Conservation (phyloP, 2,329 filamentous ascomycete genomes). For the Botrytis squamosa region DNA sequence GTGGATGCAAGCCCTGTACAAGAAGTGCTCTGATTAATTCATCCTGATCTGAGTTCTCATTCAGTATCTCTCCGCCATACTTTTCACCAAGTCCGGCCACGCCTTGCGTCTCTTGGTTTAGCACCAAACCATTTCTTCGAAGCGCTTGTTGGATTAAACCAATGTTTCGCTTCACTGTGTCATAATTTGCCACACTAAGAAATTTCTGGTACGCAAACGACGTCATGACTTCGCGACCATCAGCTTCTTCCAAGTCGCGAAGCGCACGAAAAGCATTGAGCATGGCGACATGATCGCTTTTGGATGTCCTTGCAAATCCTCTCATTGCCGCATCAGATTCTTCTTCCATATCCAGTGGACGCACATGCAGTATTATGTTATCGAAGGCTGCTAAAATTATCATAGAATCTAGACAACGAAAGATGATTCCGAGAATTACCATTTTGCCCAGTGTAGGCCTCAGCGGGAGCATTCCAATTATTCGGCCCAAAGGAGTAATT, state of each 20-base stretch:
- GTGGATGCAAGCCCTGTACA: slow-evolving; percentile 46
- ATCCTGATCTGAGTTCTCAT: slow-evolving; percentile 46
- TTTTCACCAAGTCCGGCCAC: slow-evolving; percentile 15
- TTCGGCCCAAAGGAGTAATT: slow-evolving; percentile 82
- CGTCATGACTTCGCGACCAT: neutral
- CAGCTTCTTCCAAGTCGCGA: slow-evolving; percentile 35
- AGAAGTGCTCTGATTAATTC: slow-evolving; percentile 49
- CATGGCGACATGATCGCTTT: slow-evolving; percentile 48
- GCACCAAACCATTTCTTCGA: neutral
- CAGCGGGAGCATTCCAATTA: slow-evolving; percentile 85
- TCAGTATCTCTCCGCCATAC: slow-evolving; percentile 42
- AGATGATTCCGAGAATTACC: slow-evolving; percentile 89
- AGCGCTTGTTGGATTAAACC: slow-evolving; percentile 4
- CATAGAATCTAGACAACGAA: slow-evolving; percentile 84
- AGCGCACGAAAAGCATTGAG: slow-evolving; percentile 47
- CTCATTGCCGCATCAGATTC: slow-evolving; percentile 68
- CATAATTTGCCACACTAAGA: slow-evolving; percentile 29
- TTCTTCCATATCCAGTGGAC: slow-evolving; percentile 75
- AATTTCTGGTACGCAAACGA: slow-evolving; percentile 32
- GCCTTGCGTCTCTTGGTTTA: neutral
- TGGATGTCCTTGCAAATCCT: slow-evolving; percentile 57
- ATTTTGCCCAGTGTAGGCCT: slow-evolving; percentile 88
- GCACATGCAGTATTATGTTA: slow-evolving; percentile 78
- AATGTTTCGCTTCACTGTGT: neutral
- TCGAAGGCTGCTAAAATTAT: slow-evolving; percentile 85